Conservation (phyloP, 1,284 basidiomycete species). For the Volvariella surrecta region DNA sequence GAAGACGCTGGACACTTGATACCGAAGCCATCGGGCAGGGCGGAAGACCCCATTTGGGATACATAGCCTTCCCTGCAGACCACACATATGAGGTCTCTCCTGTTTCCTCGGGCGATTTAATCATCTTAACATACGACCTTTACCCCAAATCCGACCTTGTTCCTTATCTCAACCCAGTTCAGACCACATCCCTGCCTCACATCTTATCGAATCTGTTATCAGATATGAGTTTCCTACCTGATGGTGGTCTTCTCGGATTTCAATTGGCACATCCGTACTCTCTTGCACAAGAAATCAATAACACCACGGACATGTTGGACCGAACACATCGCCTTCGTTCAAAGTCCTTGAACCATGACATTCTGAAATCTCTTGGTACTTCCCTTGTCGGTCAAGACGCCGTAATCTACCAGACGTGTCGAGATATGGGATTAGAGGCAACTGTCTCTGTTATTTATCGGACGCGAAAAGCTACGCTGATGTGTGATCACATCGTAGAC, state of each 20-base stretch:
- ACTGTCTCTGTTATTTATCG: background rate
- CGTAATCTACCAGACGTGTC: background rate
- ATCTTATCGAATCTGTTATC: background rate
- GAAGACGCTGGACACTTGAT: background rate
- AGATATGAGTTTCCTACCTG: background rate
- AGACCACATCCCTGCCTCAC: background rate
- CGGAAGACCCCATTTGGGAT: background rate
- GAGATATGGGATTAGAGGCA: background rate
- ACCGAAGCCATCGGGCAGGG: background rate
- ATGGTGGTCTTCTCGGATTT: background rate
- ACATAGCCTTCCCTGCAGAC: background rate
- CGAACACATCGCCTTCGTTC: background rate
- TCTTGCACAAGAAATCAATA: background rate
- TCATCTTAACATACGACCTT: background rate
- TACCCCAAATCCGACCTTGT: background rate
- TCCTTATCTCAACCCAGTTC: background rate
- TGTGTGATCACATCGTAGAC: constrained; percentile 1
- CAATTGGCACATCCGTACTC: background rate
- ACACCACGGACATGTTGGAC: background rate
- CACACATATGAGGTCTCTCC: background rate
- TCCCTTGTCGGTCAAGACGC: background rate
- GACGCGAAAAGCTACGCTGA: background rate
- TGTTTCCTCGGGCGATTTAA: background rate
- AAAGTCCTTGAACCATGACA: background rate
- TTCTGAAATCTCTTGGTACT: background rate